These are phyloP conservation scores for Trypethelium eluteriae DNA, from an alignment of 495 filamentous ascomycete species.

Conservation along the genomic window DNA sequence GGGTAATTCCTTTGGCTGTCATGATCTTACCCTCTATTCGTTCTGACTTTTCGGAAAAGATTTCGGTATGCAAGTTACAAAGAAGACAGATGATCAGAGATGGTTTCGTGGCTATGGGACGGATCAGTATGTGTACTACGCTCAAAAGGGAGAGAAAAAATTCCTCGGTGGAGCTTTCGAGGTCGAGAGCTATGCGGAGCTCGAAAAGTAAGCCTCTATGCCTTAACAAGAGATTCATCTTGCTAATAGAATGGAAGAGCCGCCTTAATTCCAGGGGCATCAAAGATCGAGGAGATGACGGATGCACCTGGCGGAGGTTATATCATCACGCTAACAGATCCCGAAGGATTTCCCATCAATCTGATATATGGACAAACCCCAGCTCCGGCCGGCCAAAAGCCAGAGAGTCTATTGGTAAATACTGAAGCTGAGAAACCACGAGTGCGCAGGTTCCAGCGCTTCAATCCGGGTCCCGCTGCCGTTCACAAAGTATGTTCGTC, in stretches of 20 bases:
- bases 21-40: neutral
- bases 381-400: constrained; percentile 37
- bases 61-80: constrained; percentile 36
- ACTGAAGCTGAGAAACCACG: constrained; percentile 35
- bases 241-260: constrained; percentile 8
- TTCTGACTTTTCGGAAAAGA: constrained; percentile 16
- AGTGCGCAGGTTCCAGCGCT: constrained; percentile 31
- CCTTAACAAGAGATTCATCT: neutral
- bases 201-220: constrained; percentile 28
- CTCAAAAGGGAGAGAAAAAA: constrained; percentile 34
- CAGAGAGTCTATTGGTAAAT: constrained; percentile 46
- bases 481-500: constrained; percentile 49
- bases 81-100: constrained; percentile 28
- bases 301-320: constrained; percentile 53
- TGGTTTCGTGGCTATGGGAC: constrained; percentile 36
- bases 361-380: constrained; percentile 49
- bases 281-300: constrained; percentile 43
- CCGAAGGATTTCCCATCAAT: constrained; percentile 52
- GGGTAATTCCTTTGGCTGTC: constrained; percentile 20
- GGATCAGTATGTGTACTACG: constrained; percentile 38
- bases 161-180: constrained; percentile 36
- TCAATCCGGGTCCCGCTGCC: constrained; percentile 53
- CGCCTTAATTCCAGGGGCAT: constrained; percentile 21
- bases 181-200: constrained; percentile 31
- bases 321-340: constrained; percentile 50